Evolutionary conservation across 139 green algal genomes (phyloP), one percentile per base, ranked within the genome.

Genomic region (Limnomonas spitsbergensis): DNA sequence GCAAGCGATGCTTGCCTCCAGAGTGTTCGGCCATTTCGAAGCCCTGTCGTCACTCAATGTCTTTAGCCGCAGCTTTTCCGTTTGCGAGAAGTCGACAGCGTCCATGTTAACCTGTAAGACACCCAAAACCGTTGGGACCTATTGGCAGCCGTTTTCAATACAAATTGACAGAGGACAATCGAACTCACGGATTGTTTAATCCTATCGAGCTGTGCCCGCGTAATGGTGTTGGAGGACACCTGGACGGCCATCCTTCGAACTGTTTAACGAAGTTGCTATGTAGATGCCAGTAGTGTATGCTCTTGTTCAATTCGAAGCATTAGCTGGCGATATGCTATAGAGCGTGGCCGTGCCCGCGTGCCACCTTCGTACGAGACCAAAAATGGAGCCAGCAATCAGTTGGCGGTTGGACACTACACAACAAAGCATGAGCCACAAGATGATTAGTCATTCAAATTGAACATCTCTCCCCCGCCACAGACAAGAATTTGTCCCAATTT

Each of bases 11-110:
- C 84, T 14, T 42, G 89, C 89, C 82, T 85, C 70, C 24, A 92
- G 81, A 1, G 90, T 94, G 80, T 94, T 92, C 26, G 90, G 87
- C 90, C 90, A 94, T 75, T 87, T 81, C 3, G 73, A 66, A 6
- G 90, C 86, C 20, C 90, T 76, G 38, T 81, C 81, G n/a, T 91
- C 88, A 69, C 86, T 92, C 27, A 86, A 73, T 34, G 81, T 14
- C 70, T 94, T 92, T 1, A 91, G 78, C 0, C 81, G 53, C 35
- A 76, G 66, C 6, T 79, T 53, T 32, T 91, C 86, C 4, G 9
- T 20, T 14, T 70, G 56, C 27, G 27, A 35, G 27, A 20, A 35
- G 24, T 70, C 56, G 7, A 32, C 56, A 9, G 14, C 29, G 14
- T 70, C 29, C 4, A 35, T 4, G 29, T 7, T 35, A 70, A 70